Evolutionary conservation across 768 basidiomycete species (phyloP), one percentile per base, ranked within the genome.

Genomic region (Coprinellus micaceus): DNA sequence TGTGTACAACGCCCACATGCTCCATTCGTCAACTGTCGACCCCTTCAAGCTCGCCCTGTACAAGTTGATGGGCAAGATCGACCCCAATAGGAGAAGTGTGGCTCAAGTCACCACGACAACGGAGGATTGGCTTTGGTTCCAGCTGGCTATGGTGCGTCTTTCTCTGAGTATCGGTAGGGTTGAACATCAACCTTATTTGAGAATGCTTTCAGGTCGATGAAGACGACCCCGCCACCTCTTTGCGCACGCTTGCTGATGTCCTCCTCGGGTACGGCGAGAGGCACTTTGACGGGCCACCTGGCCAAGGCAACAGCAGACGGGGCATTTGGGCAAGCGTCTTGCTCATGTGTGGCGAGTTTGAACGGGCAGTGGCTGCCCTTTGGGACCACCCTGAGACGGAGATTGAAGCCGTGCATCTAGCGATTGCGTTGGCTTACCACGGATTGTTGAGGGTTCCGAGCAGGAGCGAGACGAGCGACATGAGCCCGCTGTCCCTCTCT

Each of bases 81-180:
- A 99, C 62, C 84, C 93, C 1, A 71, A 82, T 4, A 79, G 90
- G 54, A 81, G 94, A 47, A 88, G 83, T 63, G 86, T 95, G 2
- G 81, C 85, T 4, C 83, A 86, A 39, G 93, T 98, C 4, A 98
- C 94, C 0, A 82, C 82, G 10, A 95, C 94, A 1, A 94, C 92
- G 2, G 97, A 98, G 68, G 97, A 99, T 70, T 99, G 96, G 96
- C 76, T 98, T 33, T 99, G 96, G 96, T 87, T 95, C 77, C 95
- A 99, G 73, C 80, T 98, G 13, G 80, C 87, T 1, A 89, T 98
- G 83, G 90, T 85, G 47, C 28, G 74, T 60, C 7, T 30, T 10
- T 43, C 4, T 12, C 17, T n/a, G n/a, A n/a, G n/a, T n/a, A n/a
- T n/a, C n/a, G n/a, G n/a, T n/a, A n/a, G n/a, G n/a, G n/a, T n/a